Evolutionary conservation across 768 basidiomycete genomes (phyloP), one percentile per base, ranked within the genome.

Genomic region (Mycena alexandri): DNA sequence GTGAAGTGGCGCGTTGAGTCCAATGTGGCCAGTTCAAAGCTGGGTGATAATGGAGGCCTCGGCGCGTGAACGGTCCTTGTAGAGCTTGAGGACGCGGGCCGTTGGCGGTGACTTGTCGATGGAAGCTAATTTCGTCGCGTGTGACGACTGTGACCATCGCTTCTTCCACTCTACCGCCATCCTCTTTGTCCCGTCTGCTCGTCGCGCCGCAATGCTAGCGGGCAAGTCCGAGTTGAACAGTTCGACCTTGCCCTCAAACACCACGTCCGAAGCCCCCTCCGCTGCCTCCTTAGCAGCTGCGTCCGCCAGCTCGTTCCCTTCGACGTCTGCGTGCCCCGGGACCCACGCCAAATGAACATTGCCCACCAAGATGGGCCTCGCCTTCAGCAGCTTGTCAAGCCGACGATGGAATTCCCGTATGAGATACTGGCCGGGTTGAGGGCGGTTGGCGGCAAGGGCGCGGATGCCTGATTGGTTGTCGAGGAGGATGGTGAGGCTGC

Each of bases 221-320:
- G 68, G 70, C 17, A 34, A 10, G 38, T 5, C n/a, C 9, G 62
- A 46, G 21, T 42, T 56, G 38, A 56, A 43, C 42, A 43, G 9
- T 22, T 14, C 21, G 7, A 56, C 55, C 38, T 42, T 43, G 34
- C 65, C 33, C 11, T 24, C 16, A 25, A 33, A 22, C 24, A 33
- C 22, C 22, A 13, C n/a, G 29, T 34, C 21, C 12, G 36, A 12
- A 21, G 60, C 22, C 14, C 60, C 68, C 17, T 16, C 33, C 11
- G 67, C 64, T 14, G 75, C 75, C 21, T 52, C 34, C 51, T 70
- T 73, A n/a, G n/a, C n/a, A n/a, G n/a, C n/a, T n/a, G n/a, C n/a
- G n/a, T n/a, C n/a, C n/a, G n/a, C n/a, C n/a, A n/a, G n/a, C n/a
- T n/a, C n/a, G n/a, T n/a, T n/a, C n/a, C n/a, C n/a, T n/a, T n/a